Conservation (phyloP, 768 basidiomycete species). For the Coprinellus aureogranulatus region DNA sequence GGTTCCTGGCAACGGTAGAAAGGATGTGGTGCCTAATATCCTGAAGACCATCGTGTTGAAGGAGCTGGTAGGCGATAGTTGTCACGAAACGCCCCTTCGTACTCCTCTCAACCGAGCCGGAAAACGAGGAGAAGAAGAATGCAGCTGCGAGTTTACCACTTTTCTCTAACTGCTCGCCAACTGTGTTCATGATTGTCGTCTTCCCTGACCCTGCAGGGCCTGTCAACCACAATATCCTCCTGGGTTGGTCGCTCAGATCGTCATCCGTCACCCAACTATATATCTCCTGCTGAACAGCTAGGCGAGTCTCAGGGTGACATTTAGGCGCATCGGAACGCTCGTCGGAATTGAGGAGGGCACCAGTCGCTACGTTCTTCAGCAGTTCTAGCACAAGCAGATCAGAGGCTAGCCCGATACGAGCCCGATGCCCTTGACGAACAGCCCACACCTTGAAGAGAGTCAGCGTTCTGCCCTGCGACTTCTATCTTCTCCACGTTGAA, state of each 20-base stretch:
- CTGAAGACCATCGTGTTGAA: neutral
- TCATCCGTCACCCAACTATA: neutral
- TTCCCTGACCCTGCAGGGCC: conserved; percentile 7
- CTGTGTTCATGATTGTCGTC: conserved; percentile 2
- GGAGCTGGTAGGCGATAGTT: neutral
- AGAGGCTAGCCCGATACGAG: too few relatives aligned
- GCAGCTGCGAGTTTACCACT: neutral
- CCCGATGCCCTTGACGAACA: too few relatives aligned
- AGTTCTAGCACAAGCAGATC: neutral
- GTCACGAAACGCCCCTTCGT: neutral
- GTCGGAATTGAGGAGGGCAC: conserved; percentile 7
- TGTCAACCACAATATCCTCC: neutral
- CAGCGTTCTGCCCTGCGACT: too few relatives aligned
- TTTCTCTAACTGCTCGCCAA: neutral
- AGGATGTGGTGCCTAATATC: neutral
- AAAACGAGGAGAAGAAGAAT: conserved; percentile 6
- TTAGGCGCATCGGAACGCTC: neutral
- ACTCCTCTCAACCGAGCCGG: neutral
- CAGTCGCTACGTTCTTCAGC: neutral
- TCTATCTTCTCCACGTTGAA: too few relatives aligned
- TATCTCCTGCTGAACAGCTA: conserved; percentile 1
- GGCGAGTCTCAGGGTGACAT: neutral
- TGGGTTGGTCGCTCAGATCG: neutral
- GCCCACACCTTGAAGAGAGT: too few relatives aligned
- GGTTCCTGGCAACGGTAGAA: neutral